These are phyloP conservation scores for Hypoxylon lienhwacheense DNA, from an alignment of 495 filamentous ascomycete species.

Conservation along the genomic window DNA sequence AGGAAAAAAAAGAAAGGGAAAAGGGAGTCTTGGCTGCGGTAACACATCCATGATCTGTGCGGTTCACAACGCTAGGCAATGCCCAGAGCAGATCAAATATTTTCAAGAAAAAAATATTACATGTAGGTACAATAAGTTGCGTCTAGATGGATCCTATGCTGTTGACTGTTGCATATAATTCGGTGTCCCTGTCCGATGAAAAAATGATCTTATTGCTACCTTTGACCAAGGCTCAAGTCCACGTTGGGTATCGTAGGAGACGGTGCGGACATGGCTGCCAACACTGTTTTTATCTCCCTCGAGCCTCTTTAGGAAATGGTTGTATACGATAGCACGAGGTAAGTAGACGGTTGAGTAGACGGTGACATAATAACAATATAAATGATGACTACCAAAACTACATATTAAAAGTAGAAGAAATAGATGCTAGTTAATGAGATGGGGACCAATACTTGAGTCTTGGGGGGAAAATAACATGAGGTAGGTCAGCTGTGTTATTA, in stretches of 20 bases:
- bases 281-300: slow-evolving; percentile 10
- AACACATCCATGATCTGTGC: slow-evolving; percentile 21
- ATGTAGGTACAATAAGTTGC: slow-evolving; percentile 33
- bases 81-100: slow-evolving; percentile 12
- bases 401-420: too few relatives aligned
- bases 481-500: too few relatives aligned
- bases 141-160: slow-evolving; percentile 13
- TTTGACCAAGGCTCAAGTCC: slow-evolving; percentile 20
- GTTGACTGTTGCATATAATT: slow-evolving; percentile 15
- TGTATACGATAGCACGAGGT: slow-evolving; percentile 21
- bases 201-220: slow-evolving; percentile 25
- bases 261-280: slow-evolving; percentile 1
- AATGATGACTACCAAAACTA: too few relatives aligned
- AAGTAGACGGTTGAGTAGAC: neutral
- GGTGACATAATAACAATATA: too few relatives aligned
- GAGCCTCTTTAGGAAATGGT: slow-evolving; percentile 13
- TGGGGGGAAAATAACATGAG: too few relatives aligned
- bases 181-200: slow-evolving; percentile 10
- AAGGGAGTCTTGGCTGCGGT: slow-evolving; percentile 1
- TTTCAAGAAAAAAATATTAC: slow-evolving; percentile 27
- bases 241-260: slow-evolving; percentile 21
- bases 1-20: slow-evolving; percentile 5
- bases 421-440: too few relatives aligned
- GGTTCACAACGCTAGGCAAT: slow-evolving; percentile 20
- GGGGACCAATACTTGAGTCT: neutral